phyloP scores from a whole-genome alignment of 345 rosid species.

The Noccaea bulbosa region DNA sequence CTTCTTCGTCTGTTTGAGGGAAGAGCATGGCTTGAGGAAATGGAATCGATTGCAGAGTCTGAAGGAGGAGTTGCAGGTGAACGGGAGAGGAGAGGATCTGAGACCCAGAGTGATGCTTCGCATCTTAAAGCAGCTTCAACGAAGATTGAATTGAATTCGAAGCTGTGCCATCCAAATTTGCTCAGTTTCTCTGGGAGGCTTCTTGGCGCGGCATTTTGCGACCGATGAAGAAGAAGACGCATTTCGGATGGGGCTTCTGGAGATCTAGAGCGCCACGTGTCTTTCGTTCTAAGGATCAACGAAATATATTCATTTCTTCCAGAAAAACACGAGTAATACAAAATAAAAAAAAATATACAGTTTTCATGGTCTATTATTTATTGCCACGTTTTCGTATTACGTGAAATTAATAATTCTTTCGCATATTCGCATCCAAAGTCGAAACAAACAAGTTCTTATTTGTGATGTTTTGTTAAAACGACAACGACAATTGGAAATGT shows the following conservation, averaged over 20 bases:
- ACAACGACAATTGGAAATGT: too few species aligned
- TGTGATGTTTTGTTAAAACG: too few species aligned
- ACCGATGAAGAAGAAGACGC: constrained; percentile 15
- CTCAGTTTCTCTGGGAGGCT: constrained; percentile 12
- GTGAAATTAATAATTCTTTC: too few species aligned
- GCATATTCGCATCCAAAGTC: too few species aligned
- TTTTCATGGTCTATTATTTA: too few species aligned
- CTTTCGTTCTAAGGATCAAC: constrained; percentile 33
- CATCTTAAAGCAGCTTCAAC: constrained; percentile 39
- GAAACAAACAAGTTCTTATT: too few species aligned
- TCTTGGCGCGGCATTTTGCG: constrained; percentile 35
- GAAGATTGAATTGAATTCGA: constrained; percentile 21
- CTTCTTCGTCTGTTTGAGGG: constrained; percentile 75
- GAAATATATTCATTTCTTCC: constrained; percentile 1
- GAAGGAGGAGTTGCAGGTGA: constrained; percentile 50
- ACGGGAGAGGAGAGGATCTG: constrained; percentile 44
- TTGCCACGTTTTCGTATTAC: too few species aligned
- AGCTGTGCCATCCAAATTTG: constrained; percentile 32
- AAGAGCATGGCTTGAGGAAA: constrained; percentile 73
- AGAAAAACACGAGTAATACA: neutral
- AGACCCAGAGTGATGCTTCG: constrained; percentile 41
- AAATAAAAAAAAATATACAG: neutral
- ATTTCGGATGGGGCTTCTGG: constrained; percentile 43
- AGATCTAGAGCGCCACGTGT: constrained; percentile 40
- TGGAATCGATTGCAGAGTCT: constrained; percentile 69